Base-by-base conservation (phyloP, 2,329 filamentous ascomycete species). In the Cyphellophora europaea region DNA sequence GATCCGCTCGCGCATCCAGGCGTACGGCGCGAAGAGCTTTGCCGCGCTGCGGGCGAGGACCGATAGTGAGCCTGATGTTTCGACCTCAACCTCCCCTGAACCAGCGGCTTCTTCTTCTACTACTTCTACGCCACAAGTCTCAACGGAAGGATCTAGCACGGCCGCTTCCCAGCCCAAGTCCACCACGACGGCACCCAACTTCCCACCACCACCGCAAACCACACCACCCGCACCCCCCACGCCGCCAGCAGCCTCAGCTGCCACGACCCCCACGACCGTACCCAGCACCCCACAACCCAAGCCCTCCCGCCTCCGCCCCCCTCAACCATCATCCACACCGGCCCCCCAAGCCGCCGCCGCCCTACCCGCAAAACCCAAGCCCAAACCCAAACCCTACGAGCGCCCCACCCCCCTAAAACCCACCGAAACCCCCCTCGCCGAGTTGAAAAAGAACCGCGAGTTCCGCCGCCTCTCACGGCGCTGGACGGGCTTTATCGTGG, bases 401-500 rank as follows among this genome's bases (percentile, higher is more conserved):
- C n/a, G n/a, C n/a, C n/a, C 33, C 12, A 19, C 21, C 32, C 21
- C 32, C 2, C 37, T 37, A 8, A 38, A 38, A 31, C 38, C 45
- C 8, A 37, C 38, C 3, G 36, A 45, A 25, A 30, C 46, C 30
- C 30, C 43, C 10, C 35, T 35, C 25, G 32, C 33, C 5, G 35
- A 46, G 21, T 40, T 48, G 19, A 38, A 38, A 27, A 41, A 38
- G 30, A 37, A 43, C 21, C 37, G 41, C 1, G 17, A 37, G 14
- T 49, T 42, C 35, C 30, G 38, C 8, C 21, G 25, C 12, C 35
- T 44, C 4, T 38, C 34, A 12, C 30, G 35, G 8, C 18, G 35
- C 18, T 49, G 41, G 35, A 42, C 41, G 11, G 27, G 37, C 4
- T 15, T 44, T 14, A 42, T 50, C 4, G 41, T 50, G 18, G 48